Percentiles rank a stretch among this genome's conserved stretches.
These are phyloP conservation scores for Ophiocordyceps camponoti-floridani DNA, from an alignment of 2,329 filamentous ascomycete species.

Conservation along the genomic window DNA sequence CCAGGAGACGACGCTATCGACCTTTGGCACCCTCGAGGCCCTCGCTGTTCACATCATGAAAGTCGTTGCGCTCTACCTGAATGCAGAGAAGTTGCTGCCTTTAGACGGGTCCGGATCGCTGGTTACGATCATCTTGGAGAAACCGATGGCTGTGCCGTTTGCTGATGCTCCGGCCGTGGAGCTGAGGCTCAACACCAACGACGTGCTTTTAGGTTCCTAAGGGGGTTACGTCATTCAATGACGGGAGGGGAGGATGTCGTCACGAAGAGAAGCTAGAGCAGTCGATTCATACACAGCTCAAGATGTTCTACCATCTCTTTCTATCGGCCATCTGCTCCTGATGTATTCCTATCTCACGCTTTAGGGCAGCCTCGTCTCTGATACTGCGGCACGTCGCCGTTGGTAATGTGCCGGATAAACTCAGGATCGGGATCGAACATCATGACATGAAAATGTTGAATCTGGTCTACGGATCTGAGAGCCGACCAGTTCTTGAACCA, in stretches of 20 bases:
- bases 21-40: conserved; percentile 46
- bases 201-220: conserved; percentile 3
- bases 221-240: not conserved
- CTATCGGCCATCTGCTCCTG: too few species aligned
- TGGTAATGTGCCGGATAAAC: conserved; percentile 54
- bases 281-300: not conserved
- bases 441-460: conserved; percentile 96
- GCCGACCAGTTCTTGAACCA: conserved; percentile 62
- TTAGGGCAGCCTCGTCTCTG: not conserved
- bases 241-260: not conserved
- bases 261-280: not conserved
- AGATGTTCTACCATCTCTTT: not conserved
- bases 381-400: conserved; percentile 50
- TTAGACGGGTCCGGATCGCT: conserved; percentile 20
- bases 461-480: conserved; percentile 67
- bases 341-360: not conserved
- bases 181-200: conserved; percentile 13
- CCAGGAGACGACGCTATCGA: conserved; percentile 35
- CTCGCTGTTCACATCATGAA: conserved; percentile 30
- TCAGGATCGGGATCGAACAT: conserved; percentile 54
- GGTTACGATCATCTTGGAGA: conserved; percentile 46
- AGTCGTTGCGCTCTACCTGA: conserved; percentile 25
- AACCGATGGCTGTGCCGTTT: conserved; percentile 55
- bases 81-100: conserved; percentile 4
- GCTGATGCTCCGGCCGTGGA: conserved; percentile 57